Base-by-base conservation (phyloP, 1,139 yeast genomes). In the Scheffersomyces parashehatae region DNA sequence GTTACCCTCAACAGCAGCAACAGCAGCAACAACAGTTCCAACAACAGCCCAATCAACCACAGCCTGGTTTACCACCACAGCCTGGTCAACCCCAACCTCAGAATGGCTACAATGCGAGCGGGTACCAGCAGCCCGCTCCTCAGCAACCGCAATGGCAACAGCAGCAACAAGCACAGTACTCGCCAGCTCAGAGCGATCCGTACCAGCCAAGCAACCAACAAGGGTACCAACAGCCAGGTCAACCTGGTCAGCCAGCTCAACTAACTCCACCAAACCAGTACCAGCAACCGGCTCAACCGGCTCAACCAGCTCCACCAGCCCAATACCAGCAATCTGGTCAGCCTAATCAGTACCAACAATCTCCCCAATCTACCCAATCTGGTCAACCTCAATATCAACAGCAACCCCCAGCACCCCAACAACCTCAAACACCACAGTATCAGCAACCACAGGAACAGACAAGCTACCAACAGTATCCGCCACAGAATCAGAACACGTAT, bases 1-100 rank as follows among this genome's bases (percentile, higher is more conserved):
- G 11, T 11, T 33, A 24, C 11, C 38, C 40, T n/a, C 15, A 40
- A 4, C 47, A 20, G 28, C 52, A 30, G 29, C 46, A 41, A 35
- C 45, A 44, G 15, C 46, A 13, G 14, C 14, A 13, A 13, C 14
- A 13, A 3, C 14, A 42, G n/a, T 40, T 20, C 7, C 26, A 44
- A 14, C 48, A 34, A 36, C 32, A 16, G n/a, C 37, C 13, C 11
- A 14, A 24, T 14, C 43, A 40, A 35, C 38, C 26, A 8, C 26
- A 5, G 26, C 26, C 26, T 20, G 20, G 20, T 16, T 16, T 16
- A 16, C 20, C 20, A 35, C 38, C 26, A 6, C 26, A 6, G 26
- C 26, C 26, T 6, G 26, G 26, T 20, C 26, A 20, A 20, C 26
- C 26, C 7, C 26, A 20, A 20, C 8, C 26, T 6, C 26, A 20